Evolutionary conservation across 2,329 filamentous ascomycete genomes (phyloP).

Genomic region (Clathrospora elynae): DNA sequence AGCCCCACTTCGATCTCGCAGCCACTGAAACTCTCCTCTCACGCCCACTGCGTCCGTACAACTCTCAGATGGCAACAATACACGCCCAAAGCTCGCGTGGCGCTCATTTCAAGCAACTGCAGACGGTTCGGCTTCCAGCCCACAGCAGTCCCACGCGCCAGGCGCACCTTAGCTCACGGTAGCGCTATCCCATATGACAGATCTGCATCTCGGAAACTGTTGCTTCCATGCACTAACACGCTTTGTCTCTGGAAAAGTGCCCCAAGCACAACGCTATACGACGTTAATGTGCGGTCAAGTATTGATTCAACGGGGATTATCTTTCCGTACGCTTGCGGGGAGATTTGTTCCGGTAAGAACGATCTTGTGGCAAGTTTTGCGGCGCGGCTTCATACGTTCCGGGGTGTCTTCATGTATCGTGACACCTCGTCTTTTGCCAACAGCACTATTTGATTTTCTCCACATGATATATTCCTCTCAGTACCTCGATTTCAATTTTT

Average conservation of each 20-base stretch:
- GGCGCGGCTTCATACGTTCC: constrained; percentile 35
- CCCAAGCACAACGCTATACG: constrained; percentile 8
- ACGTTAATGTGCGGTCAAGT: constrained; percentile 9
- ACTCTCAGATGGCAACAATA: constrained; percentile 34
- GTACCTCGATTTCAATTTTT: neutral
- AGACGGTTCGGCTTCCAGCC: constrained; percentile 1
- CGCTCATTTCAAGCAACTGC: constrained; percentile 8
- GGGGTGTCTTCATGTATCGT: constrained; percentile 20
- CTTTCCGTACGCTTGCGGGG: constrained; percentile 12
- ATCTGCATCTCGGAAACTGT: constrained; percentile 23
- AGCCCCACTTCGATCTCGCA: constrained; percentile 15
- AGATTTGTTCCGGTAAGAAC: constrained; percentile 21
- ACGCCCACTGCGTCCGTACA: constrained; percentile 31
- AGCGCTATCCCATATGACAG: constrained; percentile 6
- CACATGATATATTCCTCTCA: constrained; percentile 8
- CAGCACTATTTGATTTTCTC: constrained; percentile 5
- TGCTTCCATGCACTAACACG: constrained; percentile 28
- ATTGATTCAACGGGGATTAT: constrained; percentile 17
- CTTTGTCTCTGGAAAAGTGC: constrained; percentile 8
- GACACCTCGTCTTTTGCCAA: constrained; percentile 3
- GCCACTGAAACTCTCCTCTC: constrained; percentile 36
- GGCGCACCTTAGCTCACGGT: constrained; percentile 2
- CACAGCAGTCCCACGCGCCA: constrained; percentile 28
- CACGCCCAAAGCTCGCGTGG: constrained; percentile 18
- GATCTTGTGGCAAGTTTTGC: constrained; percentile 17